These are phyloP conservation scores for Cercospora nicotianae DNA, from an alignment of 2,329 filamentous ascomycete species.

Conservation along the genomic window DNA sequence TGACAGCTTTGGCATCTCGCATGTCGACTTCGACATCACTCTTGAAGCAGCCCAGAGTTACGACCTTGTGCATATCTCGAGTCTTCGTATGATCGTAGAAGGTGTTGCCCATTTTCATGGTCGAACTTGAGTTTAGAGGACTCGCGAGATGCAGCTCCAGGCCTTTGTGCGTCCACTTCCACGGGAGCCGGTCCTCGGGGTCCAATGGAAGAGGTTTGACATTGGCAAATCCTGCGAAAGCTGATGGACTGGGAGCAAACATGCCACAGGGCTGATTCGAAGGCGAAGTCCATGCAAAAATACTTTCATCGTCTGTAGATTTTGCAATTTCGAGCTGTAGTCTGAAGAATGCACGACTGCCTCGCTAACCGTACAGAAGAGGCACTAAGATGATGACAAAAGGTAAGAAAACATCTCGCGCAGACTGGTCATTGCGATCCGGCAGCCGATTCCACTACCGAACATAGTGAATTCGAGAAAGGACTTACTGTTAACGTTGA, in stretches of 20 bases:
- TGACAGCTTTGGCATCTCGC: constrained; percentile 1
- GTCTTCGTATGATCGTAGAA: constrained; percentile 4
- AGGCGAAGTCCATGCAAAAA: constrained; percentile 27
- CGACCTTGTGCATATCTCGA: neutral
- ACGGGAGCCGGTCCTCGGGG: constrained; percentile 3
- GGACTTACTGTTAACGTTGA: constrained; percentile 22
- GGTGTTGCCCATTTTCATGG: constrained; percentile 2
- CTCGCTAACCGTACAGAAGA: constrained; percentile 18
- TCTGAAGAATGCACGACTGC: constrained; percentile 7
- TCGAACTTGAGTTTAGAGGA: neutral
- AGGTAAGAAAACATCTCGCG: neutral
- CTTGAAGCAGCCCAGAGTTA: constrained; percentile 9
- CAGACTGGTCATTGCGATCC: neutral
- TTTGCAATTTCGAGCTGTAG: constrained; percentile 10
- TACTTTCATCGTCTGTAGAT: constrained; percentile 22
- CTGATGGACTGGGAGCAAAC: constrained; percentile 10
- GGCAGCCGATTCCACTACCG: neutral
- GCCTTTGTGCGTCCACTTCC: constrained; percentile 10
- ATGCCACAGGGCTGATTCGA: constrained; percentile 8
- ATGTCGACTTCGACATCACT: constrained; percentile 1
- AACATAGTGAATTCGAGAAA: neutral
- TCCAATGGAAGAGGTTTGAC: neutral
- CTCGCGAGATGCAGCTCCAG: constrained; percentile 2
- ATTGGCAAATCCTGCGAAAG: constrained; percentile 8
- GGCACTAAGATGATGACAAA: constrained; percentile 7